Evolutionary conservation across 2,329 filamentous ascomycete genomes (phyloP).

Genomic region (Colletotrichum neosansevieriae): DNA sequence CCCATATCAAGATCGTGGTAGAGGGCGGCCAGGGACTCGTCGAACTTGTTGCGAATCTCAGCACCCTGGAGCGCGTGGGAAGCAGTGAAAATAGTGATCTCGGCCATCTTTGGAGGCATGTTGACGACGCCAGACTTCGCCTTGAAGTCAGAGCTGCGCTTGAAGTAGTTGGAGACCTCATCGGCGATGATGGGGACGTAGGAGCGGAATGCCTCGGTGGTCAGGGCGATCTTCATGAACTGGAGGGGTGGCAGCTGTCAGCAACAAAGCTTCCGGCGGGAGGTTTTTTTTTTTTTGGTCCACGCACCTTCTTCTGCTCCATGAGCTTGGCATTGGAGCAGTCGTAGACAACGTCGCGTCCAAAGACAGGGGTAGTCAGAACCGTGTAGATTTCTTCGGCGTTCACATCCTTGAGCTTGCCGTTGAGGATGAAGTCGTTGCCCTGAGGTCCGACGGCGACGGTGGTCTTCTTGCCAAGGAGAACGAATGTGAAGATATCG

Average conservation of each 20-base stretch:
- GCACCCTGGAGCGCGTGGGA: slow-evolving; percentile 87
- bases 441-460: slow-evolving; percentile 85
- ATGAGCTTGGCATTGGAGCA: slow-evolving; percentile 92
- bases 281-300: neutral
- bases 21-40: slow-evolving; percentile 82
- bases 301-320: slow-evolving; percentile 91
- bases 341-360: slow-evolving; percentile 89
- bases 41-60: slow-evolving; percentile 84
- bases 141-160: slow-evolving; percentile 75
- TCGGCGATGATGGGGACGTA: slow-evolving; percentile 84
- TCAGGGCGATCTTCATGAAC: slow-evolving; percentile 87
- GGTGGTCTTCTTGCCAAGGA: slow-evolving; percentile 90
- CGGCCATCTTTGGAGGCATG: slow-evolving; percentile 81
- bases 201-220: slow-evolving; percentile 76
- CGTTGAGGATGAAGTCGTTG: slow-evolving; percentile 93
- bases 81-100: slow-evolving; percentile 91
- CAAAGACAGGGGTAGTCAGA: slow-evolving; percentile 79
- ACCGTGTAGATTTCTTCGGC: slow-evolving; percentile 92
- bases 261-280: slow-evolving; percentile 14
- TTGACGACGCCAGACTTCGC: slow-evolving; percentile 76
- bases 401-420: slow-evolving; percentile 89
- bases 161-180: slow-evolving; percentile 81
- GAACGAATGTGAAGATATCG: slow-evolving; percentile 89
- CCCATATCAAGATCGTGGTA: slow-evolving; percentile 94
- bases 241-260: slow-evolving; percentile 46